Percentiles rank a stretch among this genome's conserved stretches.
Evolutionary conservation across 345 rosid species (phyloP).

Genomic region (Boechera stricta): DNA sequence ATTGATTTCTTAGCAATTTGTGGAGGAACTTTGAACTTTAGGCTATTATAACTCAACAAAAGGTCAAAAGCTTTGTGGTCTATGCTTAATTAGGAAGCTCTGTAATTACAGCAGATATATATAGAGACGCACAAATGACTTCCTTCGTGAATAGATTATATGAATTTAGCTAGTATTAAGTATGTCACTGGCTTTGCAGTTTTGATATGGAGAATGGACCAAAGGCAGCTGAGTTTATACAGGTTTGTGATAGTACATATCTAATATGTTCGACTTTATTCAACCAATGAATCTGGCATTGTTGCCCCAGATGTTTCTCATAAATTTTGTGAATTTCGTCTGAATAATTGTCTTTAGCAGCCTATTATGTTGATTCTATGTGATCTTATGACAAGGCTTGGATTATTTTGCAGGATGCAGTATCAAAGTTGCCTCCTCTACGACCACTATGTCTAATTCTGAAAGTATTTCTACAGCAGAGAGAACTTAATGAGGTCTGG

Average conservation of each 20-base stretch:
- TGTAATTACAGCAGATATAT: conserved; percentile 5
- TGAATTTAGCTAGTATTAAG: conserved; percentile 23
- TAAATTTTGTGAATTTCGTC: background rate
- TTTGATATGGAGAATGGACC: conserved; percentile 94
- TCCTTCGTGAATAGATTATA: background rate
- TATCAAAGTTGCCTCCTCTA: conserved; percentile 72
- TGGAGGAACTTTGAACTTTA: background rate
- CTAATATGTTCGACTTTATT: background rate
- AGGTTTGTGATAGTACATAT: conserved; percentile 58
- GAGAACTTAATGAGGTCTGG: conserved; percentile 91
- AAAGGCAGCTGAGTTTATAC: conserved; percentile 88
- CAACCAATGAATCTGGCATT: background rate
- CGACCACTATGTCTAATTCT: conserved; percentile 83
- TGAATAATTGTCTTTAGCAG: background rate
- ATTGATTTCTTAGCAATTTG: background rate
- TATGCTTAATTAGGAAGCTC: background rate
- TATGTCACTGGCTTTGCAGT: conserved; percentile 52
- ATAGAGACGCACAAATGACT: background rate
- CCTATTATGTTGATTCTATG: conserved; percentile 2
- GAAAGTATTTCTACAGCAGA: conserved; percentile 94
- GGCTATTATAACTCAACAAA: background rate
- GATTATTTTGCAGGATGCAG: conserved; percentile 59
- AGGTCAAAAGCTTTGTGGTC: background rate
- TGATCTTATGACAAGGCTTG: background rate
- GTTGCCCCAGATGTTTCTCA: background rate